phyloP scores from a whole-genome alignment of 768 basidiomycete species.

The Pulveroboletus sp. region DNA sequence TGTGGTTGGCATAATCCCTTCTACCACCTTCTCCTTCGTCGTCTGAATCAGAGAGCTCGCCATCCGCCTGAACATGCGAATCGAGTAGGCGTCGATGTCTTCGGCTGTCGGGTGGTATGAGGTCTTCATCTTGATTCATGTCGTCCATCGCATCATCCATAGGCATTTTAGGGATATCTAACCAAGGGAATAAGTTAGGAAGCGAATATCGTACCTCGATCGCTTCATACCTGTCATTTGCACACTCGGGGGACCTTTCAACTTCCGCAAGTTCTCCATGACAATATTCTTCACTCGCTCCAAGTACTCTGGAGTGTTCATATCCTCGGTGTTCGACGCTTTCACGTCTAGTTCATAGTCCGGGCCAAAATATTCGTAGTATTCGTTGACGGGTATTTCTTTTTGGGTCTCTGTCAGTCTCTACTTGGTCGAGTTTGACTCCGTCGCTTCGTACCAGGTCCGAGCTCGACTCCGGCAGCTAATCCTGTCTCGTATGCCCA shows the following conservation, averaged over 20 bases:
- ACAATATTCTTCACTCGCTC: conserved; percentile 91
- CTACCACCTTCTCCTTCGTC: conserved; percentile 93
- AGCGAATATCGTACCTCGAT: not conserved
- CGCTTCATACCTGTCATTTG: conserved; percentile 72
- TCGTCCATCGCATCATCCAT: conserved; percentile 85
- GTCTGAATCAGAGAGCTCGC: conserved; percentile 93
- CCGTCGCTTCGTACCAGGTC: conserved; percentile 49
- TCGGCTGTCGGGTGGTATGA: conserved; percentile 71
- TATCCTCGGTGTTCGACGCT: conserved; percentile 89
- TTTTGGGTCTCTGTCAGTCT: conserved; percentile 7
- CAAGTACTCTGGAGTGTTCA: conserved; percentile 90
- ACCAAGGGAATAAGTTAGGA: conserved; percentile 1
- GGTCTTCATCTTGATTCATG: conserved; percentile 75
- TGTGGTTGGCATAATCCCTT: conserved; percentile 59
- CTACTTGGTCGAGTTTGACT: not conserved
- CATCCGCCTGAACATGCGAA: conserved; percentile 74
- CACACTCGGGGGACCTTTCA: conserved; percentile 86
- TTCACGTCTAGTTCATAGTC: conserved; percentile 95
- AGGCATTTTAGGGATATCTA: conserved; percentile 80
- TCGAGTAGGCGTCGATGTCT: conserved; percentile 76
- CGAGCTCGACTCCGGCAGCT: conserved; percentile 94
- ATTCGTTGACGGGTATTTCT: conserved; percentile 99
- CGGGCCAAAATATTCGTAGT: conserved; percentile 98
- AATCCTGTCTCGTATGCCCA: conserved; percentile 99
- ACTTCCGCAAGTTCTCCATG: conserved; percentile 82